Conservation (phyloP, 1,284 basidiomycete species). For the Ceratobasidium sp. region DNA sequence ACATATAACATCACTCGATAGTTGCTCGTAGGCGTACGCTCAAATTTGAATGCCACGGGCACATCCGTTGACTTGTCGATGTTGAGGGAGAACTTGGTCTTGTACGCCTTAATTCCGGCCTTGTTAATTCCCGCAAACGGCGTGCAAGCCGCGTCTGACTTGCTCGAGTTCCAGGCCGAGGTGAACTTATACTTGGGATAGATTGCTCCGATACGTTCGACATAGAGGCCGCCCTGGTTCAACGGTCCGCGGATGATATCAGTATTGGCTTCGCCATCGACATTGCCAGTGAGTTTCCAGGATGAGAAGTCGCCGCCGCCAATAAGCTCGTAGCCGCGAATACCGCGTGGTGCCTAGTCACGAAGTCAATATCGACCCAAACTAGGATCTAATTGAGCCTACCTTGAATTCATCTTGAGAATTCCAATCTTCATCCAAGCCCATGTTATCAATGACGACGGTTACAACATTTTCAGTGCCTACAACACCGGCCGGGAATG, state of each 20-base stretch:
- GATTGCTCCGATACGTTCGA: slow-evolving; percentile 27
- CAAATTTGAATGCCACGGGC: slow-evolving; percentile 21
- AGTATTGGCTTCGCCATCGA: slow-evolving; percentile 19
- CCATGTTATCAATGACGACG: slow-evolving; percentile 48
- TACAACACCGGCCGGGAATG: slow-evolving; percentile 47
- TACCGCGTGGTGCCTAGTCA: slow-evolving; percentile 46
- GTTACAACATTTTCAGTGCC: slow-evolving; percentile 51
- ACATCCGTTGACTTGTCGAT: slow-evolving; percentile 24
- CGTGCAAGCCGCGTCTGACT: slow-evolving; percentile 18
- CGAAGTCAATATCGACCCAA: slow-evolving; percentile 15
- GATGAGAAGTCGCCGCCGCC: slow-evolving; percentile 27
- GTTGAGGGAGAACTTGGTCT: slow-evolving; percentile 29
- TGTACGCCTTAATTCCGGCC: slow-evolving; percentile 32
- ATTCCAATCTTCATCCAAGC: slow-evolving; percentile 45
- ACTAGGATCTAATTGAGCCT: slow-evolving; percentile 41
- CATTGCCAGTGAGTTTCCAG: slow-evolving; percentile 34
- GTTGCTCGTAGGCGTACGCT: slow-evolving; percentile 10
- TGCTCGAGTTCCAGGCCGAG: slow-evolving; percentile 25
- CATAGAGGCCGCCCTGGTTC: slow-evolving; percentile 26
- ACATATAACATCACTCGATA: slow-evolving; percentile 35
- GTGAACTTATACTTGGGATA: slow-evolving; percentile 23
- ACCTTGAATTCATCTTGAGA: slow-evolving; percentile 46
- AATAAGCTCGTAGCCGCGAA: slow-evolving; percentile 44
- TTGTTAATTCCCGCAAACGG: slow-evolving; percentile 13
- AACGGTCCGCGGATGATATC: slow-evolving; percentile 33